Base-by-base conservation (phyloP, 305 asterid genomes). In the Fraxinus paxiana region DNA sequence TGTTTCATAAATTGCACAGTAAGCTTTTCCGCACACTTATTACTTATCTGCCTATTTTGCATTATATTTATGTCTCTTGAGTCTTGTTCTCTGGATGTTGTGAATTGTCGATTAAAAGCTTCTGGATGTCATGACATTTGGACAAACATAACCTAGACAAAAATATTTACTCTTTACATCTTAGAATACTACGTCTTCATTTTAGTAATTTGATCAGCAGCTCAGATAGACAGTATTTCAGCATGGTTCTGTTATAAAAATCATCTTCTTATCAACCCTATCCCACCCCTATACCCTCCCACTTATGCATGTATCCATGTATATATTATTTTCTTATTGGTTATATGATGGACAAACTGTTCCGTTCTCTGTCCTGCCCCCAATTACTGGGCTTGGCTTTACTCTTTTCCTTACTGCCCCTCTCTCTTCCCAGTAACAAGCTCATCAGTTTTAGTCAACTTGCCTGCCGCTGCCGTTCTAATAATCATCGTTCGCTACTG, bases 371-470 rank as follows among this genome's bases (percentile, higher is more conserved):
- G 38, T 26, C 48, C 76, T 71, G 46, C 6, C 70, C 69, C 28
- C 6, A 22, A 43, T n/a, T 18, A 33, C 46, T 33, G 41, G 75
- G 30, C 77, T 59, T 70, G 24, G 10, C 65, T 77, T 77, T 24
- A 63, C 71, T 46, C 30, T 79, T 82, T 83, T 8, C n/a, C 70
- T 35, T 34, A 80, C 54, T 72, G 43, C 15, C 46, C 37, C 46
- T 70, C 75, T 87, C 77, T 81, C 75, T 69, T 82, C 88, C 81
- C 95, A 96, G 99, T 96, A 82, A 96, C 98, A 33, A 96, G 99
- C 88, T 61, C 94, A 26, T 93, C 99, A 77, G 97, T 94, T 83
- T 89, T 96, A 75, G 92, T 93, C 88, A 96, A 96, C 92, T 79
- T 96, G 82, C 97, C 98, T 82, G 95, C 90, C 67, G 97, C 99